phyloP scores from a whole-genome alignment of 2,329 filamentous ascomycete species.

The Xylariaceae sp. region DNA sequence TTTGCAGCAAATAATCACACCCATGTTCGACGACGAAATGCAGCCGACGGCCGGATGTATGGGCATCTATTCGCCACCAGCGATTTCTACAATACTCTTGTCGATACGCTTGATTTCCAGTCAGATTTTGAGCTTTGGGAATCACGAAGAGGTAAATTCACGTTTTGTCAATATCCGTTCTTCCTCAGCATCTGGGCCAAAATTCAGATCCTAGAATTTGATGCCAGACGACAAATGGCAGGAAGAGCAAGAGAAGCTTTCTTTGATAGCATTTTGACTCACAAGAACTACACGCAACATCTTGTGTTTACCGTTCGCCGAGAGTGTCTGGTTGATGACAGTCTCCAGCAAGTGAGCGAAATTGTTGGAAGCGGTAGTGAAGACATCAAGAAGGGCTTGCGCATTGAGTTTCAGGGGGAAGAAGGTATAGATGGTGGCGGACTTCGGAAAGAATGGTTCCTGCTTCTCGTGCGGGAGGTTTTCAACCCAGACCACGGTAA shows the following conservation, averaged over 20 bases:
- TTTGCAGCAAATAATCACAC: constrained; percentile 71
- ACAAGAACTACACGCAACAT: constrained; percentile 68
- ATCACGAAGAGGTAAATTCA: constrained; percentile 64
- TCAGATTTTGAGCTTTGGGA: constrained; percentile 89
- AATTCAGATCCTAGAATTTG: constrained; percentile 82
- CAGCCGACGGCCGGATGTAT: constrained; percentile 38
- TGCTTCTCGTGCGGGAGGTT: constrained; percentile 79
- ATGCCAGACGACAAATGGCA: constrained; percentile 84
- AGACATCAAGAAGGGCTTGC: constrained; percentile 84
- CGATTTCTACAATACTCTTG: constrained; percentile 80
- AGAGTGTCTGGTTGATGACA: constrained; percentile 85
- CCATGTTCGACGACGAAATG: constrained; percentile 35
- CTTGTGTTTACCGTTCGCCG: constrained; percentile 71
- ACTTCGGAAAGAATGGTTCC: constrained; percentile 89
- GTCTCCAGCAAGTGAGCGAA: constrained; percentile 76
- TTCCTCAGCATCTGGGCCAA: constrained; percentile 89
- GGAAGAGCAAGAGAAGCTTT: constrained; percentile 83
- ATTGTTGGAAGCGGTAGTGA: constrained; percentile 74
- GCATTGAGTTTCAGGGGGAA: constrained; percentile 80
- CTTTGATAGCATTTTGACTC: constrained; percentile 79
- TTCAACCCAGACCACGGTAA: constrained; percentile 85
- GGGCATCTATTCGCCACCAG: constrained; percentile 71
- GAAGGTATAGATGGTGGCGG: constrained; percentile 90
- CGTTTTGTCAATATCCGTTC: constrained; percentile 90
- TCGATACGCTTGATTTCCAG: constrained; percentile 82